Evolutionary conservation across 2,329 filamentous ascomycete genomes (phyloP).

Genomic region (Helminthosporium solani): DNA sequence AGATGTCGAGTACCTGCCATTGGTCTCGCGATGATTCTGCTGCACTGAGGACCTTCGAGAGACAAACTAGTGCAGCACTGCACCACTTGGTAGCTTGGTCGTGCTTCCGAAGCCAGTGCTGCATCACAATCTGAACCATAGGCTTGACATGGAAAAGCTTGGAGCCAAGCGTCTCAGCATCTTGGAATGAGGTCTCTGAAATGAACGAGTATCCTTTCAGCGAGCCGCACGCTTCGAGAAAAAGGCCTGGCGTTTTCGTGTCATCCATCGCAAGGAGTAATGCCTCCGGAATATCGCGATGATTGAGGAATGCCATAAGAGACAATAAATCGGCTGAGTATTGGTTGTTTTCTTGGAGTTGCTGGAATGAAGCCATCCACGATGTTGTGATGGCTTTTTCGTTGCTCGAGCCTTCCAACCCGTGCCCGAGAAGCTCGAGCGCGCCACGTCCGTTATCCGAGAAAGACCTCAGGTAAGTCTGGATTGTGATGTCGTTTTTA

Average conservation of each 20-base stretch:
- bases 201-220: conserved; percentile 11
- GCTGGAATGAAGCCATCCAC: conserved; percentile 13
- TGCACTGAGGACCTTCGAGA: conserved; percentile 3
- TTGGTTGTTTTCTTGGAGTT: conserved; percentile 8
- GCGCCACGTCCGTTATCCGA: conserved; percentile 8
- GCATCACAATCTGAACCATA: conserved; percentile 10
- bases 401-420: neutral
- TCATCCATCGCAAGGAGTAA: conserved; percentile 6
- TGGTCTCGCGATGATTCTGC: conserved; percentile 6
- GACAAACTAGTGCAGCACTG: conserved; percentile 4
- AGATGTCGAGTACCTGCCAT: conserved; percentile 9
- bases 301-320: conserved; percentile 8
- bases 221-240: conserved; percentile 7
- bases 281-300: conserved; percentile 8
- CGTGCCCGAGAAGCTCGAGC: conserved; percentile 10
- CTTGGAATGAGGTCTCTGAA: conserved; percentile 3
- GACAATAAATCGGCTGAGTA: conserved; percentile 8
- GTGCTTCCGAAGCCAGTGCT: conserved; percentile 9
- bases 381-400: conserved; percentile 10
- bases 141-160: conserved; percentile 6
- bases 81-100: conserved; percentile 5
- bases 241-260: conserved; percentile 1
- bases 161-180: neutral
- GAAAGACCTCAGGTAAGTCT: conserved; percentile 9
- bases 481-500: conserved; percentile 8